Conservation (phyloP, 108 stramenopile genomes). For the Cyclostephanos invisitatus region DNA sequence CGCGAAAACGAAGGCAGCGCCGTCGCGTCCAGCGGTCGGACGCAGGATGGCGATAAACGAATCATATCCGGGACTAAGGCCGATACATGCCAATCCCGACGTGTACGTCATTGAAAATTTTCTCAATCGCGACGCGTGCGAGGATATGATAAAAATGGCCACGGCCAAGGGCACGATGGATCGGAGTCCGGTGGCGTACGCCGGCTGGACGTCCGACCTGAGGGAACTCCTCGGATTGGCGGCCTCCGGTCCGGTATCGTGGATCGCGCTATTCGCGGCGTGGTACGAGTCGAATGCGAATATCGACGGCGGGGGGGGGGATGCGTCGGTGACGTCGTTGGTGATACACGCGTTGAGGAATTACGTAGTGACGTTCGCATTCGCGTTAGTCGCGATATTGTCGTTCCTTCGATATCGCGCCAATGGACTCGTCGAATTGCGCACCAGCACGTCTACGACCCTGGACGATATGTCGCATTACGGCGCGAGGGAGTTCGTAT, state of each 20-base stretch:
- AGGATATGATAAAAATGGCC: conserved; percentile 58
- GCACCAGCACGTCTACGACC: conserved; percentile 76
- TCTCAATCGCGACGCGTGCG: conserved; percentile 49
- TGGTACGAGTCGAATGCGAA: conserved; percentile 57
- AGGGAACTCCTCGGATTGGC: conserved; percentile 71
- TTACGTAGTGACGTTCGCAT: conserved; percentile 52
- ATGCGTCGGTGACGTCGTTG: conserved; percentile 29
- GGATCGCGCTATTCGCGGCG: conserved; percentile 60
- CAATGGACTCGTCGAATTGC: conserved; percentile 55
- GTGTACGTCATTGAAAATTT: conserved; percentile 70
- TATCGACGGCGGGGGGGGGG: not conserved
- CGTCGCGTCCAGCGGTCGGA: conserved; percentile 19
- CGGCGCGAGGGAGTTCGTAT: conserved; percentile 61
- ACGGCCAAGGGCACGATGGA: conserved; percentile 43
- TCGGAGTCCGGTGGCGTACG: conserved; percentile 77
- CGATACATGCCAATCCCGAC: conserved; percentile 71
- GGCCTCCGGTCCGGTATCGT: conserved; percentile 74
- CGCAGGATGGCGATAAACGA: conserved; percentile 60
- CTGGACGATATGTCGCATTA: conserved; percentile 55
- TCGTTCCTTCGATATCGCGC: conserved; percentile 55
- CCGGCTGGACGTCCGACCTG: conserved; percentile 76
- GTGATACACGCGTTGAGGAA: conserved; percentile 64
- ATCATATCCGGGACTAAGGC: conserved; percentile 53
- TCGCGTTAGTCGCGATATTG: conserved; percentile 50
- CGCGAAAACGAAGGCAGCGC: not conserved